Evolutionary conservation across 768 basidiomycete species (phyloP), one percentile per base, ranked within the genome.

Genomic region (Clavulina sp.): DNA sequence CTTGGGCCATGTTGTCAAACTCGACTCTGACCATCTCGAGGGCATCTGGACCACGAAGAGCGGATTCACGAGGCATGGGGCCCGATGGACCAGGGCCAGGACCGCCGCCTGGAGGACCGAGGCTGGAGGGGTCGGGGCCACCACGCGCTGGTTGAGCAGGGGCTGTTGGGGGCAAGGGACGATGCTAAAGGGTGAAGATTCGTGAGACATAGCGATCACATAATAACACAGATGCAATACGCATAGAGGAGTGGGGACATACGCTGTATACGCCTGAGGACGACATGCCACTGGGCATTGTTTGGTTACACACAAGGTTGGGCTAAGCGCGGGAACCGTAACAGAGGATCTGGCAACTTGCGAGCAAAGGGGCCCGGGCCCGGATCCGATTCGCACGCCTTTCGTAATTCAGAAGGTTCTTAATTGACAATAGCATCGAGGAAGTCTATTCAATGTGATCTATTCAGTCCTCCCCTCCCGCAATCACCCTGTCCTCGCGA

Each of bases 1-100:
- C 89, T 44, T 71, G 67, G 5, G 76, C 67, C 54, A 92, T 68
- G 51, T 68, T 68, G 48, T 95, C 89, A 61, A 87, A 91, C 68
- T 96, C 92, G 50, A 77, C 76, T 56, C 81, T 74, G 60, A 95
- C 79, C 53, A 72, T 69, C 43, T 92, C 89, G 55, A 96, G 75
- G 23, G 80, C 73, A 52, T 92, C 88, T 63, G 67, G 52, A 63
- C 26, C 31, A 29, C 55, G 41, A 13, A 41, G 34, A 4, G 48
- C 18, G 1, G 44, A 4, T 26, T 18, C n/a, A n/a, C n/a, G n/a
- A n/a, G n/a, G n/a, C n/a, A n/a, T 57, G n/a, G n/a, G n/a, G n/a
- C 29, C 30, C n/a, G 48, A 28, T 24, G 48, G 47, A 9, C 26
- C 31, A 26, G 19, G 24, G 13, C 6, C 6, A 28, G 24, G 24